Conservation (phyloP, 2,329 filamentous ascomycete genomes). For the Clathrospora elynae region DNA sequence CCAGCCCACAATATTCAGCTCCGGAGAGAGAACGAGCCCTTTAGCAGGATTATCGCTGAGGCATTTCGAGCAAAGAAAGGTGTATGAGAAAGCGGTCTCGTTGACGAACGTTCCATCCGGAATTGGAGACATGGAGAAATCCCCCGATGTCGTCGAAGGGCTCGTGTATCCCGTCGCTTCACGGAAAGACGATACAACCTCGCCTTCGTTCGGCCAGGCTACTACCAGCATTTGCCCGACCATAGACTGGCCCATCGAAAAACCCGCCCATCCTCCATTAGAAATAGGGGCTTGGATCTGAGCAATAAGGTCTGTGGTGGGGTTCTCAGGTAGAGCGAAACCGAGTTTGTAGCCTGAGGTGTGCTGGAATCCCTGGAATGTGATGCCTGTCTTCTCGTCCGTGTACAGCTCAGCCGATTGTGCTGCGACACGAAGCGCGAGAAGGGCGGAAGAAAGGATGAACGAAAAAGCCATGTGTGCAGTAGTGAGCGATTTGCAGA, state of each 20-base stretch:
- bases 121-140: conserved; percentile 53
- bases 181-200: conserved; percentile 55
- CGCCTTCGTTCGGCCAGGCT: conserved; percentile 58
- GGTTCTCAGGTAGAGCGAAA: conserved; percentile 57
- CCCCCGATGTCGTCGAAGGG: conserved; percentile 53
- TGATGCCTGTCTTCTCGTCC: conserved; percentile 42
- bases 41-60: conserved; percentile 32
- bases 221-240: conserved; percentile 56
- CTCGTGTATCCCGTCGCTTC: conserved; percentile 56
- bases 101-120: conserved; percentile 59
- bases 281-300: conserved; percentile 55
- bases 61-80: conserved; percentile 58
- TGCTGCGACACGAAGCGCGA: conserved; percentile 33
- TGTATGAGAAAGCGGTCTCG: conserved; percentile 60
- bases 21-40: conserved; percentile 31
- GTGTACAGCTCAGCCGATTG: conserved; percentile 37
- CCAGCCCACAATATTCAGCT: conserved; percentile 40
- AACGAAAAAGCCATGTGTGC: conserved; percentile 37
- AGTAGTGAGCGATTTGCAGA: conserved; percentile 8
- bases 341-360: conserved; percentile 55
- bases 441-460: conserved; percentile 32
- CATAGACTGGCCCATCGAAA: conserved; percentile 58
- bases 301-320: conserved; percentile 60
- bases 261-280: conserved; percentile 56
- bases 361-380: conserved; percentile 40